Evolutionary conservation across 345 rosid species (phyloP).

Genomic region (Clausena lansium): DNA sequence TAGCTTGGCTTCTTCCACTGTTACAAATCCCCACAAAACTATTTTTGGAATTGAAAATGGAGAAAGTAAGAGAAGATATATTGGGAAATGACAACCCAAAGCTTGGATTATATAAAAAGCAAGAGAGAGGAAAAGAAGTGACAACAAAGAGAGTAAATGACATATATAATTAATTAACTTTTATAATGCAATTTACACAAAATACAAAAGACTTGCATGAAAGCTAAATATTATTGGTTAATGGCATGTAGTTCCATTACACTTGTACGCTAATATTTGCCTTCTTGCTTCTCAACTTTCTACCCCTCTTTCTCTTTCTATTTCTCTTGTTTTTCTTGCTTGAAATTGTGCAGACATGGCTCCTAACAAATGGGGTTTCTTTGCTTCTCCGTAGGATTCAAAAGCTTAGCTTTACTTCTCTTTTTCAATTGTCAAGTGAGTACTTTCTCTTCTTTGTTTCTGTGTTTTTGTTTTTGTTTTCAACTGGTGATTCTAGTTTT

Average conservation of each 20-base stretch:
- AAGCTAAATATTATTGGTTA: conserved; percentile 60
- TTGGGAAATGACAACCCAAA: conserved; percentile 5
- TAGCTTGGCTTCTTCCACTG: background rate
- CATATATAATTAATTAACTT: background rate
- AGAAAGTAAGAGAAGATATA: background rate
- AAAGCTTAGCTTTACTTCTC: conserved; percentile 5
- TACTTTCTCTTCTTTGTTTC: background rate
- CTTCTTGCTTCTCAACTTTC: background rate
- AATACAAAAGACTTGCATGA: conserved; percentile 43
- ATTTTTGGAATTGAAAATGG: background rate
- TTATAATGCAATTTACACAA: background rate
- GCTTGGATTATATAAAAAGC: background rate
- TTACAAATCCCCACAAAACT: background rate
- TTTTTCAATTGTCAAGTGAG: conserved; percentile 27
- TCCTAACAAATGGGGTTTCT: conserved; percentile 63
- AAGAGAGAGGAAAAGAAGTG: background rate
- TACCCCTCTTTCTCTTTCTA: conserved; percentile 16
- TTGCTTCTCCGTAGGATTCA: conserved; percentile 35
- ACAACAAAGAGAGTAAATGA: background rate
- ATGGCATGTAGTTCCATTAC: conserved; percentile 44
- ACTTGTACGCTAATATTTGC: conserved; percentile 41
- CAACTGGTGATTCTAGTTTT: conserved; percentile 5
- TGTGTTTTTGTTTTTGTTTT: conserved; percentile 9
- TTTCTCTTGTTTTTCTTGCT: conserved; percentile 32
- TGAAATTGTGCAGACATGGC: conserved; percentile 65